Evolutionary conservation across 2,329 filamentous ascomycete genomes (phyloP).

Genomic region (Tolypocladium pustulatum): DNA sequence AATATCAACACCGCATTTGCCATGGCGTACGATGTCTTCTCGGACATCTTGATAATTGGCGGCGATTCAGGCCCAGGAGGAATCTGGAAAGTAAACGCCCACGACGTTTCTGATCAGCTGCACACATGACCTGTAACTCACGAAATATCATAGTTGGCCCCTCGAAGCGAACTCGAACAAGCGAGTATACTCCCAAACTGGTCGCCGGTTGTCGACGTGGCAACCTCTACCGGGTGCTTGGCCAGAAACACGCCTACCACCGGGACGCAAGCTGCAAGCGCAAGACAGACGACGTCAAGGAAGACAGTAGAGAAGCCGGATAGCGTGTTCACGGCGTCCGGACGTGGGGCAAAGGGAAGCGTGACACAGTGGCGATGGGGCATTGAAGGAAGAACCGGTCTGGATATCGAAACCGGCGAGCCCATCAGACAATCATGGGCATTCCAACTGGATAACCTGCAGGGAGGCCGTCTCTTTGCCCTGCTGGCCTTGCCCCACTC

Average conservation of each 20-base stretch:
- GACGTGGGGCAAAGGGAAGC: slow-evolving; percentile 49
- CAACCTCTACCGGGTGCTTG: slow-evolving; percentile 30
- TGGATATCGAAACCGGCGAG: slow-evolving; percentile 40
- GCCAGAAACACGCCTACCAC: slow-evolving; percentile 10
- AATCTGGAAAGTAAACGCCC: slow-evolving; percentile 51
- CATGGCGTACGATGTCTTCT: slow-evolving; percentile 54
- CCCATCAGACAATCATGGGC: slow-evolving; percentile 44
- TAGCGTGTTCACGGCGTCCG: slow-evolving; percentile 56
- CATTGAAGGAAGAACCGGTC: slow-evolving; percentile 54
- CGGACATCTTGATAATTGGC: slow-evolving; percentile 70
- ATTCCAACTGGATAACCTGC: slow-evolving; percentile 21
- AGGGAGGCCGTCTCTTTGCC: slow-evolving; percentile 17
- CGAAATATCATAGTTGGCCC: slow-evolving; percentile 30
- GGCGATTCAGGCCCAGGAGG: slow-evolving; percentile 71
- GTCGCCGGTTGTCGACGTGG: slow-evolving; percentile 47
- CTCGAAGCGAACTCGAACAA: slow-evolving; percentile 37
- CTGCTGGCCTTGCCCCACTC: slow-evolving; percentile 39
- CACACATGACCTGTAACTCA: slow-evolving; percentile 3
- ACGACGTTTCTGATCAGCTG: no score
- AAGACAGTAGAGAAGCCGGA: slow-evolving; percentile 25
- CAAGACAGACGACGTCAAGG: slow-evolving; percentile 3
- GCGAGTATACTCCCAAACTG: slow-evolving; percentile 48
- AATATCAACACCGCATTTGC: slow-evolving; percentile 78
- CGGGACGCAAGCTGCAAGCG: neutral
- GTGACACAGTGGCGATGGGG: slow-evolving; percentile 62